Conservation (phyloP, 106 monocot species). For the Acanthochlamys bracteata region DNA sequence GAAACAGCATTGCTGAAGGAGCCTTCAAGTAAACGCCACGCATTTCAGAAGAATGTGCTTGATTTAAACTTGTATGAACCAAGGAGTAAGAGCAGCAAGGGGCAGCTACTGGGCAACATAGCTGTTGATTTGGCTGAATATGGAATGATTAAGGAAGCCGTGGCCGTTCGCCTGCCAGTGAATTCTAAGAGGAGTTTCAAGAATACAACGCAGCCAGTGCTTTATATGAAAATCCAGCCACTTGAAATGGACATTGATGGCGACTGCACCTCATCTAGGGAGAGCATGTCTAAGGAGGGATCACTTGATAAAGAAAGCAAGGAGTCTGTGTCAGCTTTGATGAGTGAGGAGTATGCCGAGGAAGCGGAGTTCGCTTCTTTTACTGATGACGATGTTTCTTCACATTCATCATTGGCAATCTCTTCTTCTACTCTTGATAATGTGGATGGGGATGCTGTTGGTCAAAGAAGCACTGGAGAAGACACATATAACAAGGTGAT, state of each 20-base stretch:
- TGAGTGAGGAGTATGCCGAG: conserved; percentile 63
- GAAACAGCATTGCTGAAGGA: conserved; percentile 46
- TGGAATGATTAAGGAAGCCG: conserved; percentile 43
- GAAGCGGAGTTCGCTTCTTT: conserved; percentile 79
- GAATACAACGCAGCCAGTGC: conserved; percentile 40
- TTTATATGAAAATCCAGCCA: conserved; percentile 52
- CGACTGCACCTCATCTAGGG: conserved; percentile 28
- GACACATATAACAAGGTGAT: conserved; percentile 12
- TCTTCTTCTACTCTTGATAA: conserved; percentile 25
- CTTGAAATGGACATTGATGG: conserved; percentile 24
- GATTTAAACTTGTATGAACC: conserved; percentile 68
- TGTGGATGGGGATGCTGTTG: conserved; percentile 4
- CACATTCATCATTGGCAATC: conserved; percentile 35
- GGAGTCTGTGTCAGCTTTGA: conserved; percentile 51
- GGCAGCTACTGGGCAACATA: conserved; percentile 56
- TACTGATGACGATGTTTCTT: conserved; percentile 64
- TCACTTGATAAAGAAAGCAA: conserved; percentile 30
- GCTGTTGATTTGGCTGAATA: conserved; percentile 62
- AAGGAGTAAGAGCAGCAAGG: conserved; percentile 37
- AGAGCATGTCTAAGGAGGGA: conserved; percentile 24
- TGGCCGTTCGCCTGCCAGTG: conserved; percentile 35
- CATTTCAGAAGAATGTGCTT: conserved; percentile 56
- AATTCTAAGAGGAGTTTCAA: conserved; percentile 58
- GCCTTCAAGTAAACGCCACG: conserved; percentile 10
- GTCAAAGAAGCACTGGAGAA: conserved; percentile 11